A percentile compares a stretch with the other conserved stretches of the same genome.
phyloP scores from a whole-genome alignment of 352 stramenopile species.

The Thraustochytrium sp. region DNA sequence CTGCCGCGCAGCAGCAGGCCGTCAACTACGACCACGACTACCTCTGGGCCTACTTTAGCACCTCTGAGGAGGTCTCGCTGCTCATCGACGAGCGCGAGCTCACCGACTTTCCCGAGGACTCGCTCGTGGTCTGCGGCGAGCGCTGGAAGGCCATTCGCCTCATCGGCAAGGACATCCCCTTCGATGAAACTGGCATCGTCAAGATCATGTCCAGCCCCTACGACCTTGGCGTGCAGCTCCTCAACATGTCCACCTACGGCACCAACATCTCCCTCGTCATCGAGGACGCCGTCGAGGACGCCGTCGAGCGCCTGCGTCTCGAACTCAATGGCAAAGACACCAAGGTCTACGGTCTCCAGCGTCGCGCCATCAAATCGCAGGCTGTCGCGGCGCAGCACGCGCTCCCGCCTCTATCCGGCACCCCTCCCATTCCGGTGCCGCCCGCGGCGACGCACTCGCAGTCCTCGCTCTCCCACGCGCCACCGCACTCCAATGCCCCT shows the following conservation, averaged over 20 bases:
- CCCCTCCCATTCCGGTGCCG: too few relatives aligned
- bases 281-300: not conserved
- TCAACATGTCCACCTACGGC: constrained; percentile 34
- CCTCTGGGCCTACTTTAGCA: constrained; percentile 42
- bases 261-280: constrained; percentile 32
- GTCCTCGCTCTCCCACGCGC: too few relatives aligned
- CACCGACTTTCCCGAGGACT: constrained; percentile 12
- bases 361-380: not conserved
- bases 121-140: constrained; percentile 15
- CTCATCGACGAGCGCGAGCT: constrained; percentile 32
- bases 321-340: constrained; percentile 39
- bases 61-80: constrained; percentile 21
- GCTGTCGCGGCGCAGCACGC: not conserved
- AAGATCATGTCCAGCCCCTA: constrained; percentile 39
- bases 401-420: too few relatives aligned
- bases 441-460: too few relatives aligned
- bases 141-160: constrained; percentile 34
- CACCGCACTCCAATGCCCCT: too few relatives aligned
- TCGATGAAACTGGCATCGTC: constrained; percentile 30
- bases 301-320: not conserved
- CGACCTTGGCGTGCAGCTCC: constrained; percentile 14
- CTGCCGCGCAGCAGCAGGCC: not conserved
- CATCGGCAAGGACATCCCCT: constrained; percentile 39
- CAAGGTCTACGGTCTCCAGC: constrained; percentile 11
- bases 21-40: constrained; percentile 5